phyloP scores from a whole-genome alignment of 2,329 filamentous ascomycete genomes.

The Penicillium sp. region DNA sequence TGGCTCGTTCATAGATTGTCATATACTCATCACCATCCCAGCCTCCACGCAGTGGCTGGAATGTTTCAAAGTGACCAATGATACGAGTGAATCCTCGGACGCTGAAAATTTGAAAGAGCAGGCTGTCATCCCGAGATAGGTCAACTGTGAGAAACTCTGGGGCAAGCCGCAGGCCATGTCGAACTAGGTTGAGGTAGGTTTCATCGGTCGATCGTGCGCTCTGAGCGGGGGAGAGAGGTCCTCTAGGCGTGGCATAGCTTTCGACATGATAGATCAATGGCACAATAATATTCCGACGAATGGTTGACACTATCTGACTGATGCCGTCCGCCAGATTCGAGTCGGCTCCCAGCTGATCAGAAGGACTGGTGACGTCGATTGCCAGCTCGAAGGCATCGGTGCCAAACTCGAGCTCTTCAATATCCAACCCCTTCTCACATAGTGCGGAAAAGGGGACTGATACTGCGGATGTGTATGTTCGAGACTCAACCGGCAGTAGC shows the following conservation, averaged over 20 bases:
- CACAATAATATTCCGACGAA: constrained; percentile 62
- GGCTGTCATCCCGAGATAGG: constrained; percentile 53
- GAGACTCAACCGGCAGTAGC: constrained; percentile 57
- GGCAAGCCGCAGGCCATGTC: constrained; percentile 59
- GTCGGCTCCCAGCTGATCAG: constrained; percentile 32
- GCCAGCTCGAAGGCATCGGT: constrained; percentile 65
- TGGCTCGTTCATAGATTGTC: constrained; percentile 58
- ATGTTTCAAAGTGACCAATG: constrained; percentile 56
- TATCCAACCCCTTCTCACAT: constrained; percentile 53
- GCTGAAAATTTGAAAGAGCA: constrained; percentile 52
- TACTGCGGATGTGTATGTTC: constrained; percentile 65
- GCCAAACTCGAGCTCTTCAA: constrained; percentile 64
- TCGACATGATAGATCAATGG: constrained; percentile 57
- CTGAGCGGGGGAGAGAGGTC: constrained; percentile 25
- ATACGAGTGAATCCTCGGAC: constrained; percentile 58
- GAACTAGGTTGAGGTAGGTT: constrained; percentile 56
- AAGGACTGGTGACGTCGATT: constrained; percentile 42
- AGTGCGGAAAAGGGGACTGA: constrained; percentile 60
- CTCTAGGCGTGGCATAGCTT: constrained; percentile 19
- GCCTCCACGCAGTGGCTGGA: constrained; percentile 42
- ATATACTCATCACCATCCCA: constrained; percentile 60
- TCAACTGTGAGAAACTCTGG: constrained; percentile 65
- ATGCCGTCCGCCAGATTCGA: constrained; percentile 50
- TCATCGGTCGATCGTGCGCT: constrained; percentile 29
- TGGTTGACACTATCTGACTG: constrained; percentile 57